phyloP scores from a whole-genome alignment of 2,329 filamentous ascomycete genomes.

The Fonsecaea pedrosoi region DNA sequence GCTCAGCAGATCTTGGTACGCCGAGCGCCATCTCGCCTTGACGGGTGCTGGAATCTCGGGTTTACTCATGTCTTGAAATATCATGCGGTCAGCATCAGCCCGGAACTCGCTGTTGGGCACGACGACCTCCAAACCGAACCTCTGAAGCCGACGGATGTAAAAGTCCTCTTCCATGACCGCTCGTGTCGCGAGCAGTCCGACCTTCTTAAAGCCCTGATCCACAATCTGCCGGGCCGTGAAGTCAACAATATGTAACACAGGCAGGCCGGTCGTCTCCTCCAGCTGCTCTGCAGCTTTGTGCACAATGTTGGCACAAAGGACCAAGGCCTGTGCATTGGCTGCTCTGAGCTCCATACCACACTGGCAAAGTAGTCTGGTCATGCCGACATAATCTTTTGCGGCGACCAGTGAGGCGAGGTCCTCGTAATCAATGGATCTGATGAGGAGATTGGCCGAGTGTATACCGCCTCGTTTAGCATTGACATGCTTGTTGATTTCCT shows the following conservation, averaged over 20 bases:
- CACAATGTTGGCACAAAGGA: slow-evolving; percentile 27
- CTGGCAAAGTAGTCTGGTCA: slow-evolving; percentile 15
- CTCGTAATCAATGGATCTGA: slow-evolving; percentile 27
- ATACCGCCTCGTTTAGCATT: slow-evolving; percentile 35
- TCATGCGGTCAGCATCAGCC: slow-evolving; percentile 14
- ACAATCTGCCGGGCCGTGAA: slow-evolving; percentile 20
- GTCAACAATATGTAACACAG: slow-evolving; percentile 31
- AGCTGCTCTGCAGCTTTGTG: slow-evolving; percentile 28
- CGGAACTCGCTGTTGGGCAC: slow-evolving; percentile 22
- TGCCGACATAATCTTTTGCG: slow-evolving; percentile 16
- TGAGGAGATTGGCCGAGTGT: slow-evolving; percentile 24
- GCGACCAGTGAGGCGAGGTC: slow-evolving; percentile 15
- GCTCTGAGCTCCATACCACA: slow-evolving; percentile 17
- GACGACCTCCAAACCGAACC: slow-evolving; percentile 21
- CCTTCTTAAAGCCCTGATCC: slow-evolving; percentile 11
- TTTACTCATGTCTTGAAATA: slow-evolving; percentile 27
- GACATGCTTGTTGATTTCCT: slow-evolving; percentile 23
- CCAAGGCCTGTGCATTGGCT: slow-evolving; percentile 19
- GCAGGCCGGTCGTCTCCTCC: slow-evolving; percentile 11
- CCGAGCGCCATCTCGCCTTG: slow-evolving; percentile 4
- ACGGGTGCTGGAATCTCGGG: slow-evolving; percentile 11
- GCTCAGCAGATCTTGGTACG: slow-evolving; percentile 3
- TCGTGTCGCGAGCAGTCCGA: slow-evolving; percentile 28
- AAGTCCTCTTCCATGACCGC: slow-evolving; percentile 35
- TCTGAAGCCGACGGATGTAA: slow-evolving; percentile 16